Base-by-base conservation (phyloP, 805 yeast genomes). In the Saccharomyces kudriavzevii region DNA sequence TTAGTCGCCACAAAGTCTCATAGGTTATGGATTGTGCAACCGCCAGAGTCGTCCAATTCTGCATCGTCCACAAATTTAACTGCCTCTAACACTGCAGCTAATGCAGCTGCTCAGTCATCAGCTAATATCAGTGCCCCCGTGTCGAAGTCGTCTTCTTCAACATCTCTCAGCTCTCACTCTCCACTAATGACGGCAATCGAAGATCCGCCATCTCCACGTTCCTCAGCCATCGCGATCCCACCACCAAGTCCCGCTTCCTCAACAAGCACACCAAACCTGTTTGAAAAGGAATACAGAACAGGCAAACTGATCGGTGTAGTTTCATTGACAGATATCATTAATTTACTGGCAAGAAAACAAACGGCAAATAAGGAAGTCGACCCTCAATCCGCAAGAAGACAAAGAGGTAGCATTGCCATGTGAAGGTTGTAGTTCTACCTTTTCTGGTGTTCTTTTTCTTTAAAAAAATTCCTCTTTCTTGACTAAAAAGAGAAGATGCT, bases 1-100 rank as follows among this genome's bases (percentile, higher is more conserved):
- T 75, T 92, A 60, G 98, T 92, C 13, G 98, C 99, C 5, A 92
- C 99, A 1, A 85, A 85, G 69, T 82, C 96, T 2, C 99, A 92
- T 72, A 79, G 99, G 68, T 72, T 87, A 53, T 87, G 94, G 94
- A 82, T 87, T 49, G 91, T 86, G 20, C 87, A 83, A 59, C 85
- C 83, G 10, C 74, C 66, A 17, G 65, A 67, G 50, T 61, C 73
- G 63, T 63, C 76, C 73, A 10, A 50, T 35, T 47, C 58, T 14
- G 50, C 61, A 25, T 47, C 58, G 11, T 43, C 52, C 29, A 25
- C 52, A 25, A 52, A 47, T n/a, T 29, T 56, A 8, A 29, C 51
- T 10, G 69, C 62, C 48, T 57, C 67, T 22, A 56, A 60, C 13
- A 56, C 70, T 48, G 58, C 62, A 31, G 58, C 69, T 35, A 51